phyloP scores from a whole-genome alignment of 2,329 filamentous ascomycete species.

The Metarhizium anisopliae region DNA sequence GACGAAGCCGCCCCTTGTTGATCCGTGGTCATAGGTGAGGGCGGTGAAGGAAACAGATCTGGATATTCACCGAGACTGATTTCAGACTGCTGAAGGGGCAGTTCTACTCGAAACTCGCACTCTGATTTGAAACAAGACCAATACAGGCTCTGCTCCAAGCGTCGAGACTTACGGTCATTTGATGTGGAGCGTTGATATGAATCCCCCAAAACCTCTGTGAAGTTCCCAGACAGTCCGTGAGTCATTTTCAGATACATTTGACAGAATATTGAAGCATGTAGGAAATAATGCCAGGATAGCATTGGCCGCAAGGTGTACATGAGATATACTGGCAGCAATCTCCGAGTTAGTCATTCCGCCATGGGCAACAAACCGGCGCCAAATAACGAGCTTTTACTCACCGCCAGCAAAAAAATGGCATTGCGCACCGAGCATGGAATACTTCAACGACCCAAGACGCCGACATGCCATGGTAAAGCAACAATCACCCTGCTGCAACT shows the following conservation, averaged over 20 bases:
- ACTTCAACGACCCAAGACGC: constrained; percentile 15
- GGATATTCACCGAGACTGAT: constrained; percentile 26
- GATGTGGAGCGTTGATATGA: constrained; percentile 3
- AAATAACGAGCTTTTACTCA: not conserved
- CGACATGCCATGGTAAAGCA: constrained; percentile 18
- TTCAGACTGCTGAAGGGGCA: constrained; percentile 26
- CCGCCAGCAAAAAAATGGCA: constrained; percentile 28
- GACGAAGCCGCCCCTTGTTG: constrained; percentile 10
- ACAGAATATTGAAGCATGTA: constrained; percentile 6
- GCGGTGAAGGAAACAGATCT: constrained; percentile 18
- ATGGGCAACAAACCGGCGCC: not conserved
- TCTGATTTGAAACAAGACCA: constrained; percentile 36
- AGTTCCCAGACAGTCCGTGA: not conserved
- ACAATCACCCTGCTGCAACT: constrained; percentile 6
- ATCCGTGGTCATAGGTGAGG: constrained; percentile 9
- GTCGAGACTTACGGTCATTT: constrained; percentile 11
- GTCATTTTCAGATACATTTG: too few relatives aligned
- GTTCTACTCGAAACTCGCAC: constrained; percentile 29
- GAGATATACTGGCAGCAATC: constrained; percentile 19
- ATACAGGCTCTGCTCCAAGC: constrained; percentile 30
- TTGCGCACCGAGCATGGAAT: constrained; percentile 23
- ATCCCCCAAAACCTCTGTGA: constrained; percentile 4
- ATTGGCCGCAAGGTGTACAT: constrained; percentile 29
- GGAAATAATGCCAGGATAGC: constrained; percentile 28
- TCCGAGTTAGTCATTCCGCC: not conserved